These are phyloP conservation scores for Corymbia citriodora DNA, from an alignment of 441 rosid species.

Conservation along the genomic window DNA sequence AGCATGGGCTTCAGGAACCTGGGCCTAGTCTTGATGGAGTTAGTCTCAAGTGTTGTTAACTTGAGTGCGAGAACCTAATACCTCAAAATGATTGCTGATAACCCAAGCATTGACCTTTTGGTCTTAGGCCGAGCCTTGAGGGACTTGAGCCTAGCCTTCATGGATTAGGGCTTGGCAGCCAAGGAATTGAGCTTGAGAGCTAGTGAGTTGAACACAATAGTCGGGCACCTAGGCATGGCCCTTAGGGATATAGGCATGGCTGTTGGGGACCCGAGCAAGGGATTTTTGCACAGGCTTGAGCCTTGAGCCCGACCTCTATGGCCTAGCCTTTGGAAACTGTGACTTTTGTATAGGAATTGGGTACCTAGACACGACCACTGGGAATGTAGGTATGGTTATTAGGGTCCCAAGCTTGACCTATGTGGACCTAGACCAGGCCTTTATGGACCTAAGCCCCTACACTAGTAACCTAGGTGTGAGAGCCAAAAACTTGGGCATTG, in stretches of 20 bases:
- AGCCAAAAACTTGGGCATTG: rapidly evolving
- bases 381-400: no score
- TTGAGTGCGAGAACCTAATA: not conserved
- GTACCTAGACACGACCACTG: rapidly evolving
- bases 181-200: not conserved
- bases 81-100: rapidly evolving
- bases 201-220: rapidly evolving
- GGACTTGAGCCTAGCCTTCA: not conserved
- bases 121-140: not conserved
- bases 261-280: rapidly evolving
- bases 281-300: no score
- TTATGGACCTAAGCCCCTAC: not conserved
- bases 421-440: not conserved
- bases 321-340: rapidly evolving
- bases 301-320: not conserved
- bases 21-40: not conserved
- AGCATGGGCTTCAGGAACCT: not conserved
- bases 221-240: rapidly evolving
- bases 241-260: not conserved
- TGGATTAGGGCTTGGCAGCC: not conserved
- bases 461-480: rapidly evolving
- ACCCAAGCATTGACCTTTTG: rapidly evolving
- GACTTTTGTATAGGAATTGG: no score
- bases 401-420: not conserved
- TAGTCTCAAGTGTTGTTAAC: not conserved